Base-by-base conservation (phyloP, 1,139 yeast species). In the Sugiyamaella japonica region DNA sequence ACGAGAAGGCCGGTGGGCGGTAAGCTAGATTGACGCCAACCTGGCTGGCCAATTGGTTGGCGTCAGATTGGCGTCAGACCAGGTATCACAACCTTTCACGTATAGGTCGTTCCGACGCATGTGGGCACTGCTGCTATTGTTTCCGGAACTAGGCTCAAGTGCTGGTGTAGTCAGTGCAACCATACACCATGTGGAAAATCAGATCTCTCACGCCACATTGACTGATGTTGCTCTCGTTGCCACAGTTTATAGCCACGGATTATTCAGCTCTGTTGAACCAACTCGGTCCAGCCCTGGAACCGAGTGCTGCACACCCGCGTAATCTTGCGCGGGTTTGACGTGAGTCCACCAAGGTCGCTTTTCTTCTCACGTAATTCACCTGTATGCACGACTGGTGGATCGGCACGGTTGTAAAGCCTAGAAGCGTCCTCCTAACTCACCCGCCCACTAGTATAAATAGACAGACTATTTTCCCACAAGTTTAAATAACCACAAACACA, bases 361-460 rank as follows among this genome's bases (percentile, higher is more conserved):
- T 25, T n/a, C 10, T 20, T 20, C 49, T 45, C 49, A 45, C 49
- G 49, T 45, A 45, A 45, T 45, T 45, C 37, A 36, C 42, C 23
- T 45, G 40, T 31, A 45, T 31, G 36, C 15, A 16, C 29, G 17
- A 25, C 12, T 9, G 25, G 25, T 20, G 25, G 17, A 28, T 25
- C 45, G 12, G 20, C 45, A 9, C 34, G 15, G 6, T 13, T 25
- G 12, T 40, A 23, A 9, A 15, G 34, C 36, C 34, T 23, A n/a
- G 20, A n/a, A 28, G 36, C 23, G 34, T 10, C 36, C n/a, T 29
- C 34, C 34, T 29, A 12, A 13, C 17, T 15, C 32, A 10, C 17
- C 36, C 25, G 25, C 47, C 7, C 6, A 29, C 15, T 31, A 45
- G 36, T 45, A 45, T 45, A 45, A 45, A 45, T 45, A 45, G 49